Conservation (phyloP, 257 asterid species). For the Gentiana straminea region DNA sequence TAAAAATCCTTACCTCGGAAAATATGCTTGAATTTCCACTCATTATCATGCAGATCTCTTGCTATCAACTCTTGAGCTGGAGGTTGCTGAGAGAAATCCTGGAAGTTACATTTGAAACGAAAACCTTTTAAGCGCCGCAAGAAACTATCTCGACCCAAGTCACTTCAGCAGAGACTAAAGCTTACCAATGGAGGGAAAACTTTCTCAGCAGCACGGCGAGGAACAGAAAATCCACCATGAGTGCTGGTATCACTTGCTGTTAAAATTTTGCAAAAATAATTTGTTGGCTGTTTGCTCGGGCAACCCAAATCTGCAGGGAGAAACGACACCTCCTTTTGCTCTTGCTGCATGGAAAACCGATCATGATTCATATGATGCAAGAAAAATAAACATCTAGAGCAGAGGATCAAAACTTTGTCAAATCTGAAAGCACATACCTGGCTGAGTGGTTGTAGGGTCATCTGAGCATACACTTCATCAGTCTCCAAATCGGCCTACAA, state of each 20-base stretch:
- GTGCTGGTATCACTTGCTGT: conserved; percentile 82
- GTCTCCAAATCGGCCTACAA: conserved; percentile 69
- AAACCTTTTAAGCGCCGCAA: too few species aligned
- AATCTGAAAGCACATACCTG: conserved; percentile 32
- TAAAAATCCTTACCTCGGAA: conserved; percentile 49
- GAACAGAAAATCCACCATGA: conserved; percentile 86
- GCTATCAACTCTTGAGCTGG: conserved; percentile 83
- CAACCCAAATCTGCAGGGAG: conserved; percentile 66
- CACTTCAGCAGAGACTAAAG: not conserved
- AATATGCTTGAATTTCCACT: conserved; percentile 82
- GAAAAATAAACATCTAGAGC: not conserved
- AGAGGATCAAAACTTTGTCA: not conserved
- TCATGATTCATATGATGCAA: not conserved
- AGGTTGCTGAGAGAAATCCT: conserved; percentile 75
- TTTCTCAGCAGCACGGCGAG: conserved; percentile 86
- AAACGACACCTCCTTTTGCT: conserved; percentile 67
- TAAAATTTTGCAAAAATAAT: conserved; percentile 73
- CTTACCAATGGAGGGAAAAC: conserved; percentile 71
- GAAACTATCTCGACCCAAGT: not conserved
- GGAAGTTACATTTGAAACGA: conserved; percentile 2
- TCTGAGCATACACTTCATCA: conserved; percentile 71
- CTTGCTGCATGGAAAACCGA: conserved; percentile 38
- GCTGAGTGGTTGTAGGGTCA: conserved; percentile 76
- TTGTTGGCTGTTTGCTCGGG: conserved; percentile 65
- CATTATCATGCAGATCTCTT: conserved; percentile 70